phyloP scores from a whole-genome alignment of 345 rosid species.

The Rhodomyrtus tomentosa region DNA sequence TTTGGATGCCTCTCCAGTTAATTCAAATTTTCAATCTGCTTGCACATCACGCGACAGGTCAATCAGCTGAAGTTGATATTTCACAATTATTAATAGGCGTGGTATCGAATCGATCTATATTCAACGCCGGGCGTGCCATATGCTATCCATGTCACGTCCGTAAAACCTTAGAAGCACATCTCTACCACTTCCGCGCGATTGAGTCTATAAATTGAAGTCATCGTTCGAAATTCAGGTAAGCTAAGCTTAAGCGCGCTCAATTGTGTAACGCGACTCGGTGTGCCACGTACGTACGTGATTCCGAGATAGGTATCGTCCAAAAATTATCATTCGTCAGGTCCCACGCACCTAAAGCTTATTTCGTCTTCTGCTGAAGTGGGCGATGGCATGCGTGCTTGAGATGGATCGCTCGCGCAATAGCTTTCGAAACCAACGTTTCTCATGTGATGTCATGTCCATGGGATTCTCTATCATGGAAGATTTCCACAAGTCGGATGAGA shows the following conservation, averaged over 20 bases:
- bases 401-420: background rate
- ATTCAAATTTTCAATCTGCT: background rate
- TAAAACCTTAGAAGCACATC: too few species aligned
- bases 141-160: background rate
- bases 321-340: background rate
- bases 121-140: rapidly evolving
- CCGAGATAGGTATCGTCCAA: background rate
- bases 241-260: background rate
- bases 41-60: rapidly evolving
- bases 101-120: background rate
- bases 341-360: background rate
- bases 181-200: too few species aligned
- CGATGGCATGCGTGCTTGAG: background rate
- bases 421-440: background rate
- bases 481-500: background rate
- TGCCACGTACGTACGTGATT: background rate
- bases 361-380: background rate
- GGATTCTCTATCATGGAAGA: background rate
- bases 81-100: rapidly evolving
- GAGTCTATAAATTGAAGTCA: too few species aligned
- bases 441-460: background rate
- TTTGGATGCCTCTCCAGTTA: background rate
- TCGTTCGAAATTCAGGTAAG: too few species aligned
- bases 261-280: background rate
- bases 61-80: background rate